Conservation (phyloP, 768 basidiomycete genomes). For the Xanthoconium stramineum region DNA sequence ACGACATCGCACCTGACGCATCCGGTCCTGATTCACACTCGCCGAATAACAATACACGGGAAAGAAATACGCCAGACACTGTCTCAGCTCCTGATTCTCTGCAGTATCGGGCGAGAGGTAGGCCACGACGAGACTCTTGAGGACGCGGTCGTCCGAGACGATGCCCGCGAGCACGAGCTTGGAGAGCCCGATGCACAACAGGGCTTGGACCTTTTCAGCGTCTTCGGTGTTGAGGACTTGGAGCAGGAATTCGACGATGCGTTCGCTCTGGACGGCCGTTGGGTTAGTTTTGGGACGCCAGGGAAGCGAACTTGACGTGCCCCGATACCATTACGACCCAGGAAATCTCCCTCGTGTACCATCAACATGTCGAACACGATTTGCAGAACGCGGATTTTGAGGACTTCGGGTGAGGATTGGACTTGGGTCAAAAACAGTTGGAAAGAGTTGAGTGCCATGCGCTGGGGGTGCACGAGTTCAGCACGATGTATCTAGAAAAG, state of each 20-base stretch:
- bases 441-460: conserved; percentile 49
- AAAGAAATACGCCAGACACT: conserved; percentile 85
- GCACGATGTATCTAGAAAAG: too few species aligned
- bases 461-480: conserved; percentile 7
- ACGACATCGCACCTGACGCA: conserved; percentile 44
- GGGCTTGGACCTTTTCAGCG: conserved; percentile 63
- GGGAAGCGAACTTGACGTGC: conserved; percentile 19
- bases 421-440: conserved; percentile 82
- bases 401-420: conserved; percentile 55
- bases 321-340: conserved; percentile 41
- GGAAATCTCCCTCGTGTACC: conserved; percentile 69
- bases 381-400: conserved; percentile 72
- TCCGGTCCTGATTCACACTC: conserved; percentile 63
- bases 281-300: neutral
- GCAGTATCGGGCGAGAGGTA: conserved; percentile 81
- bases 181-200: conserved; percentile 75
- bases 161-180: conserved; percentile 82
- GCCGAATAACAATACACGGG: conserved; percentile 85
- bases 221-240: conserved; percentile 51
- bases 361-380: conserved; percentile 84
- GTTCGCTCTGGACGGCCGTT: conserved; percentile 36
- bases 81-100: conserved; percentile 79
- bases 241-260: conserved; percentile 66
- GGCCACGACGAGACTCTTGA: conserved; percentile 48
- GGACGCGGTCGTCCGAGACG: conserved; percentile 62